These are phyloP conservation scores for Metahyphopichia silvanorum DNA, from an alignment of 805 yeast species.

Conservation along the genomic window DNA sequence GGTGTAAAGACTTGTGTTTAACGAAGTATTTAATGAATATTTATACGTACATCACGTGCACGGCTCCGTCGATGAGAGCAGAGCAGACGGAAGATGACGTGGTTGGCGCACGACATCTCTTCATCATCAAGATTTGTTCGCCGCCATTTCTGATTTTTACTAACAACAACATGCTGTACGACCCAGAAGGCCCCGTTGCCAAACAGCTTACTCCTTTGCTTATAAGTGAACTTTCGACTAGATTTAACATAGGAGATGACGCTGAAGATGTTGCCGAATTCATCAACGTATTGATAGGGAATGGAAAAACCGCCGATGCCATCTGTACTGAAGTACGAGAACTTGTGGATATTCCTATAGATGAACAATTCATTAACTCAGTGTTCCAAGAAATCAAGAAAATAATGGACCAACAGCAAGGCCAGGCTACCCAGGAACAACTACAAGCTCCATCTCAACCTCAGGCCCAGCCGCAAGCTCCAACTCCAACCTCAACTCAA, in stretches of 20 bases:
- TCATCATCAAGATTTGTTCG: conserved; percentile 1
- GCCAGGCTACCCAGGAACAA: conserved; percentile 4
- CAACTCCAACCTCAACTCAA: conserved; percentile 1
- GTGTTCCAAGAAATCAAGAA: conserved; percentile 56
- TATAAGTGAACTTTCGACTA: conserved; percentile 31
- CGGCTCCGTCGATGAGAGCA: not conserved
- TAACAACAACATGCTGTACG: conserved; percentile 22
- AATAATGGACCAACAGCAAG: conserved; percentile 19
- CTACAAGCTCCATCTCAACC: conserved; percentile 6
- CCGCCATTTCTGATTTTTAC: not conserved
- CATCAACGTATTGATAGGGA: conserved; percentile 66
- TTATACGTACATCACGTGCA: no score
- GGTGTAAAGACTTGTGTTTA: conserved; percentile 18
- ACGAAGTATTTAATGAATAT: no score
- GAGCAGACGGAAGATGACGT: no score
- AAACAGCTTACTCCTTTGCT: conserved; percentile 31
- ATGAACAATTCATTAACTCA: conserved; percentile 51
- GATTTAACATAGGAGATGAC: conserved; percentile 35
- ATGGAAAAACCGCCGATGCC: conserved; percentile 59
- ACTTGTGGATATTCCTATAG: conserved; percentile 60
- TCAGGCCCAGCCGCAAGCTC: conserved; percentile 5
- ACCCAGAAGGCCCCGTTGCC: conserved; percentile 40
- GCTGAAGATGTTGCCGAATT: conserved; percentile 67
- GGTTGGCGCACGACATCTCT: conserved; percentile 1
- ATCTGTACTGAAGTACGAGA: conserved; percentile 59